Evolutionary conservation across 2,329 filamentous ascomycete genomes (phyloP).

Genomic region (Aspergillus intermedius): DNA sequence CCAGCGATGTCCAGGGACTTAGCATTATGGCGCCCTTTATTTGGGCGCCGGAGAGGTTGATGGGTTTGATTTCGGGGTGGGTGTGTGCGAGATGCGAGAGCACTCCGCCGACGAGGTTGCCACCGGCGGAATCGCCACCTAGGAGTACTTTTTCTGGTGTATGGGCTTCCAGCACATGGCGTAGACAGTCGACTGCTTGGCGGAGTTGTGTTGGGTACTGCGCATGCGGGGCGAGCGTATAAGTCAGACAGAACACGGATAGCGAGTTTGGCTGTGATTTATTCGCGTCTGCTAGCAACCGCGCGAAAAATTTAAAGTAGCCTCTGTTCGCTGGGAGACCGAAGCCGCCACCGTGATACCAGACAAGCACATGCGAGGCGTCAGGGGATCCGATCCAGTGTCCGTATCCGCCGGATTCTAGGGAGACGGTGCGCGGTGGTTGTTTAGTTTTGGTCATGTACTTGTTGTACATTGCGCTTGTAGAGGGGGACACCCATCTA

Average conservation of each 20-base stretch:
- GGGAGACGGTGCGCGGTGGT: constrained; percentile 21
- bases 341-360: constrained; percentile 48
- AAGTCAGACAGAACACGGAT: constrained; percentile 50
- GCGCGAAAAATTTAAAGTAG: constrained; percentile 45
- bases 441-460: constrained; percentile 20
- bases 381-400: constrained; percentile 34
- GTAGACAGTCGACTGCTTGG: constrained; percentile 36
- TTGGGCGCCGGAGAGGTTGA: constrained; percentile 34
- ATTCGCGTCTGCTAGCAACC: constrained; percentile 39
- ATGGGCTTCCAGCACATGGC: constrained; percentile 31
- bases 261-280: constrained; percentile 35
- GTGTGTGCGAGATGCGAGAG: constrained; percentile 46
- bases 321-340: constrained; percentile 41
- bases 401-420: constrained; percentile 27
- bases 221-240: constrained; percentile 48
- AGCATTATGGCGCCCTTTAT: constrained; percentile 50
- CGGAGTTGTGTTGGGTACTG: constrained; percentile 40
- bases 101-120: constrained; percentile 34
- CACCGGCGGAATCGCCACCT: constrained; percentile 41
- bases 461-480: constrained; percentile 23
- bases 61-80: constrained; percentile 44
- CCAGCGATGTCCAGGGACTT: constrained; percentile 53
- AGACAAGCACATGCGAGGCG: constrained; percentile 35
- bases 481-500: constrained; percentile 17
- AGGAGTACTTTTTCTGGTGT: constrained; percentile 31